Percentiles rank a stretch among this genome's conserved stretches.
phyloP scores from a whole-genome alignment of 768 basidiomycete species.

The Kwoniella botswanensis region DNA sequence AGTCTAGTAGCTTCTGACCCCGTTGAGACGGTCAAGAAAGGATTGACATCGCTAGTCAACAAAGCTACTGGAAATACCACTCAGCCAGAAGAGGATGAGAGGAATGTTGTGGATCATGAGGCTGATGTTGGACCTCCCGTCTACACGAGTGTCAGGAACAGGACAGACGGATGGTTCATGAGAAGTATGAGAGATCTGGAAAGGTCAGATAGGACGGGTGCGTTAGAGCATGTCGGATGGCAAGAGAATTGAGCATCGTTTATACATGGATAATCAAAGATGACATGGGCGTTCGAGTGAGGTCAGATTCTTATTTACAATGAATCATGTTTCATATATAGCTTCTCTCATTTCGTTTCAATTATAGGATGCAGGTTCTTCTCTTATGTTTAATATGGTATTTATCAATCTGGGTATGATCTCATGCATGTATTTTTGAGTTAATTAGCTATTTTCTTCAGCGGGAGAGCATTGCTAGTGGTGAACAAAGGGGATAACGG shows the following conservation, averaged over 20 bases:
- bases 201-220: slow-evolving; percentile 25
- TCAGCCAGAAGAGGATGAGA: slow-evolving; percentile 6
- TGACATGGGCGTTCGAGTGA: no score
- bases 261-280: neutral
- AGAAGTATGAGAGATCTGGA: slow-evolving; percentile 43
- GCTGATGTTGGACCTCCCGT: slow-evolving; percentile 26
- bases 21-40: slow-evolving; percentile 27
- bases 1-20: slow-evolving; percentile 16
- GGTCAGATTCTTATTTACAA: no score
- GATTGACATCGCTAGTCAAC: slow-evolving; percentile 26
- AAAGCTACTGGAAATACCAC: slow-evolving; percentile 20
- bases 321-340: neutral
- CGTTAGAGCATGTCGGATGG: slow-evolving; percentile 23
- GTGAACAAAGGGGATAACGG: no score
- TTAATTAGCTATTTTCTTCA: neutral
- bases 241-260: slow-evolving; percentile 13
- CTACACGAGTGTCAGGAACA: slow-evolving; percentile 22
- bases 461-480: neutral
- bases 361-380: neutral
- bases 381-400: neutral
- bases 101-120: neutral
- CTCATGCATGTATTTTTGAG: slow-evolving; percentile 1
- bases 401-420: neutral
- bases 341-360: neutral
- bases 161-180: slow-evolving; percentile 39